A percentile compares a stretch with the other conserved stretches of the same genome.
Evolutionary conservation across 768 basidiomycete genomes (phyloP).

Genomic region (Boletus vermiculosoides): DNA sequence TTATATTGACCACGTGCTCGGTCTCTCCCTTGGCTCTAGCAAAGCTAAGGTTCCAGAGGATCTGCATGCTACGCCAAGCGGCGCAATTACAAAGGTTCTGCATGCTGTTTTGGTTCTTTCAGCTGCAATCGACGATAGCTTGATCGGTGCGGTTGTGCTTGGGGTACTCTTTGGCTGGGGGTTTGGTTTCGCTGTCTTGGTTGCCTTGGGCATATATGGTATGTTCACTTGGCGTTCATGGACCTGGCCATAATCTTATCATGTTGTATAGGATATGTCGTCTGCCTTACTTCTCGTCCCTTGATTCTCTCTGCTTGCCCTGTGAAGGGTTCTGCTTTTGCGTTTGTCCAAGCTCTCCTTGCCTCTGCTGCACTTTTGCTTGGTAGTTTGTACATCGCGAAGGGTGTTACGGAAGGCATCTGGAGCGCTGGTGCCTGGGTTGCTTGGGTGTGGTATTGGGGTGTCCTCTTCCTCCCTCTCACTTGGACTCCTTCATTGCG

Average conservation of each 20-base stretch:
- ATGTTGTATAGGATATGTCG: slow-evolving; percentile 16
- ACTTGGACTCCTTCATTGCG: slow-evolving; percentile 49
- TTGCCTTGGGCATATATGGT: slow-evolving; percentile 77
- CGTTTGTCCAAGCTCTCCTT: slow-evolving; percentile 71
- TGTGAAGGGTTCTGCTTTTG: neutral
- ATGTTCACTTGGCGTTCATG: slow-evolving; percentile 16
- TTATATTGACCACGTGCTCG: slow-evolving; percentile 83
- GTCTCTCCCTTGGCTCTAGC: slow-evolving; percentile 84
- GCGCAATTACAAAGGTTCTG: slow-evolving; percentile 18
- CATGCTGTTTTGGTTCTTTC: slow-evolving; percentile 54
- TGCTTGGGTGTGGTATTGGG: slow-evolving; percentile 33
- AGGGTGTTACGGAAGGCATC: slow-evolving; percentile 27
- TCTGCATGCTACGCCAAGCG: slow-evolving; percentile 13
- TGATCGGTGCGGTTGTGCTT: slow-evolving; percentile 69
- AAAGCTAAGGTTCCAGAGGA: slow-evolving; percentile 76
- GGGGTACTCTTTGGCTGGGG: slow-evolving; percentile 61
- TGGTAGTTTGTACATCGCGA: slow-evolving; percentile 43
- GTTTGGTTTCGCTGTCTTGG: slow-evolving; percentile 62
- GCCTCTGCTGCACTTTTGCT: slow-evolving; percentile 78
- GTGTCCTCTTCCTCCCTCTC: slow-evolving; percentile 36
- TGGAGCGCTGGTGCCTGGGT: slow-evolving; percentile 32
- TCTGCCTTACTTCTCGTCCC: slow-evolving; percentile 9
- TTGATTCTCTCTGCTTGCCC: slow-evolving; percentile 10
- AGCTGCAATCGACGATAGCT: slow-evolving; percentile 80
- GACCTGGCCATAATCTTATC: neutral